Evolutionary conservation across 2,329 filamentous ascomycete genomes (phyloP), one percentile per base, ranked within the genome.

Genomic region (Biscogniauxia mediterranea): DNA sequence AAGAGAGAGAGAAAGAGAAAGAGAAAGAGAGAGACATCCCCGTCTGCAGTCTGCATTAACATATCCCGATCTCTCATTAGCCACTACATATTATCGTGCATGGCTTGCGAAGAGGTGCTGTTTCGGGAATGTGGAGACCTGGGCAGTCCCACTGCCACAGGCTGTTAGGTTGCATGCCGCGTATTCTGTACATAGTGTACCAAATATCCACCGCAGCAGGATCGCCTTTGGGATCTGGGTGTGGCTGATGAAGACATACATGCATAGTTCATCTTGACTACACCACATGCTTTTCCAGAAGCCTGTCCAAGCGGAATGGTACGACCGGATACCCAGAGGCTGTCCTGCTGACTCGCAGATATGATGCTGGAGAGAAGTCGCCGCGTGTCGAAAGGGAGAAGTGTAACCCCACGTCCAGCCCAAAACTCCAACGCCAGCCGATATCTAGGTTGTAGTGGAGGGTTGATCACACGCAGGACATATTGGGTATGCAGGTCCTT

Each of bases 41-140:
- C 38, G 17, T 46, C 38, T n/a, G 38, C 38, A 46, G 17, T 46
- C 38, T n/a, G 38, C 38, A 46, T 46, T 46, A 46, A n/a, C 38
- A 46, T n/a, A 15, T 46, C 6, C 38, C 38, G 38, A 46, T 46
- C 38, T 46, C 5, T 5, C 38, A 46, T 46, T n/a, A 46, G 13
- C 3, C 2, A n/a, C n/a, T n/a, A n/a, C n/a, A n/a, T n/a, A 46
- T 46, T 46, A 46, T 46, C 38, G 38, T 46, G 38, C 38, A 46
- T 6, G 38, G 38, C 38, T 46, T 17, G 38, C 6, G 6, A 46
- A 46, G 38, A 46, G 17, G 38, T n/a, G 38, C 64, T 66, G 56
- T 62, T 66, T 62, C 54, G 58, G 61, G 60, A 62, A 60, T 61
- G 62, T 66, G 64, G 64, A 42, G 60, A 52, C 38, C n/a, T 38